phyloP scores from a whole-genome alignment of 2,329 filamentous ascomycete species.

The Microcyclosporella mali region DNA sequence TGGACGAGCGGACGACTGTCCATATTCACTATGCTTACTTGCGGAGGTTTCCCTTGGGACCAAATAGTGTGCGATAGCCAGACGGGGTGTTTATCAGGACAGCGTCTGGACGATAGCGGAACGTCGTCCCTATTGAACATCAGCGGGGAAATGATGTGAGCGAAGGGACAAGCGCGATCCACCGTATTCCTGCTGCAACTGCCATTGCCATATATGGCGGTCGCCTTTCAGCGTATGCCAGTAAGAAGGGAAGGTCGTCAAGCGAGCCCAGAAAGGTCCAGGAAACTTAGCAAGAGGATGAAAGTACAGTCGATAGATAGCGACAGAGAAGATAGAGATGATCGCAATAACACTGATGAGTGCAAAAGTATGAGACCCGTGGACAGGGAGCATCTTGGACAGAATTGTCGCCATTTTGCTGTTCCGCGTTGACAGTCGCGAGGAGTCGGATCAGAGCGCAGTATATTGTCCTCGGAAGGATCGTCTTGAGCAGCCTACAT shows the following conservation, averaged over 20 bases:
- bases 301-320: constrained; percentile 8
- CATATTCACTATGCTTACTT: too few species aligned
- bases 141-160: not conserved
- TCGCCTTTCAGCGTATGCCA: constrained; percentile 15
- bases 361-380: too few species aligned
- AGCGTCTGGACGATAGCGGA: constrained; percentile 18
- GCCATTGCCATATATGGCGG: constrained; percentile 14
- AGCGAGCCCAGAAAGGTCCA: constrained; percentile 13
- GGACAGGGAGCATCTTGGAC: too few species aligned
- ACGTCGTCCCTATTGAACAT: constrained; percentile 9
- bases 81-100: constrained; percentile 18
- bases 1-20: too few species aligned
- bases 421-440: too few species aligned
- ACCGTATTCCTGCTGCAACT: constrained; percentile 17
- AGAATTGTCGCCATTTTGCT: too few species aligned
- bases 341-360: not conserved
- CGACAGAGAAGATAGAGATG: not conserved
- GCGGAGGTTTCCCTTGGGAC: constrained; percentile 16
- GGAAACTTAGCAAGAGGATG: constrained; percentile 9
- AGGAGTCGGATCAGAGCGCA: too few species aligned
- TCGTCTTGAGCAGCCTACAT: too few species aligned
- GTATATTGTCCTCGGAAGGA: too few species aligned
- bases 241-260: constrained; percentile 13
- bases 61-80: constrained; percentile 16
- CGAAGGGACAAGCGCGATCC: not conserved